Percentiles rank a stretch among this genome's conserved stretches.
Evolutionary conservation across 495 filamentous ascomycete species (phyloP).

Genomic region (Penicillium crystallinum): DNA sequence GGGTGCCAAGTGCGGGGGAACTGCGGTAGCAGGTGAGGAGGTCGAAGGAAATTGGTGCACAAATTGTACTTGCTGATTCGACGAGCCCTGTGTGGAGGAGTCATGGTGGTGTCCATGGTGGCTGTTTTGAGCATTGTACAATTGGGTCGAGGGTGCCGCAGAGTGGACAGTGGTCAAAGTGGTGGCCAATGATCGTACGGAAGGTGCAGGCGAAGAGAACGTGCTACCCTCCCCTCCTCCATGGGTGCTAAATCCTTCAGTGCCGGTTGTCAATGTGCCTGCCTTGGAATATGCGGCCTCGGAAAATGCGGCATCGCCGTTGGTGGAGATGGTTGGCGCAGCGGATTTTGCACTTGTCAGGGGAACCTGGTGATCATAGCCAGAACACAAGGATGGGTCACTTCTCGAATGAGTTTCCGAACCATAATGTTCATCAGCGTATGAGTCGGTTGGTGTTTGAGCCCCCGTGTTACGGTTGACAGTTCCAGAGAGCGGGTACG

Average conservation of each 20-base stretch:
- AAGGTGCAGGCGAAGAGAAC: conserved; percentile 91
- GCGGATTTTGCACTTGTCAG: conserved; percentile 62
- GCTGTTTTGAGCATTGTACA: conserved; percentile 41
- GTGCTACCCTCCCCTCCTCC: conserved; percentile 74
- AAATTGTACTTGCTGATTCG: conserved; percentile 62
- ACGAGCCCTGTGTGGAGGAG: conserved; percentile 42
- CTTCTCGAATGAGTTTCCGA: conserved; percentile 38
- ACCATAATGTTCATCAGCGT: conserved; percentile 24
- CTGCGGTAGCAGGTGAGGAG: conserved; percentile 64
- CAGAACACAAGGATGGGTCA: conserved; percentile 53
- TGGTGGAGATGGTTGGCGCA: conserved; percentile 77
- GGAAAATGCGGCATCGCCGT: conserved; percentile 67
- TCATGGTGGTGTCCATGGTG: conserved; percentile 38
- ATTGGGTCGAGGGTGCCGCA: conserved; percentile 60
- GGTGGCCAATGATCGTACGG: conserved; percentile 85
- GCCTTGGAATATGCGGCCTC: conserved; percentile 75
- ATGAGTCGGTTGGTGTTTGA: conserved; percentile 49
- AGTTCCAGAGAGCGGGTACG: conserved; percentile 67
- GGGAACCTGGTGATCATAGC: conserved; percentile 52
- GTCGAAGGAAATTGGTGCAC: conserved; percentile 77
- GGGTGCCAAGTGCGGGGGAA: conserved; percentile 70
- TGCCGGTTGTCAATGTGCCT: conserved; percentile 61
- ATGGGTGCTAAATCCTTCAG: conserved; percentile 58
- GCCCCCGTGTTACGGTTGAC: conserved; percentile 44
- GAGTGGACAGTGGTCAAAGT: conserved; percentile 97